These are phyloP conservation scores for Colletotrichum magnum DNA, from an alignment of 2,329 filamentous ascomycete genomes.

Conservation along the genomic window DNA sequence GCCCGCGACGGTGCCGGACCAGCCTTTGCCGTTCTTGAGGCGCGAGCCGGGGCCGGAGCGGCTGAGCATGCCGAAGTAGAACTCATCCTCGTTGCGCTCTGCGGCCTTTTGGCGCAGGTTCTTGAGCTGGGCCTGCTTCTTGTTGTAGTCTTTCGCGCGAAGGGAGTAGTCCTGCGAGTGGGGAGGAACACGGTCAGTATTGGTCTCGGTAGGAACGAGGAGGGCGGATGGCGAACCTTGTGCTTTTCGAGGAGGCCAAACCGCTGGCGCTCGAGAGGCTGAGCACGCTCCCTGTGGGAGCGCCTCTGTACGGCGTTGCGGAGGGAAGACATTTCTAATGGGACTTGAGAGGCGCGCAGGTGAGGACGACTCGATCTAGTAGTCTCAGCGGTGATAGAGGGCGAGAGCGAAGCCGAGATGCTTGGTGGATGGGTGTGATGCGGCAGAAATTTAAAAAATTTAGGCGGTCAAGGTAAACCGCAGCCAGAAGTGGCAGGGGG, in stretches of 20 bases:
- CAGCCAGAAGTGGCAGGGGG: too few species aligned
- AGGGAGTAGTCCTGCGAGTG: conserved; percentile 71
- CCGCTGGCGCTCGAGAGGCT: conserved; percentile 85
- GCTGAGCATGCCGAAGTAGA: conserved; percentile 79
- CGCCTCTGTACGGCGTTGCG: conserved; percentile 81
- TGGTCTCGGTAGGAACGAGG: neutral
- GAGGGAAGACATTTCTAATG: conserved; percentile 64
- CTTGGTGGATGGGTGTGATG: conserved; percentile 34
- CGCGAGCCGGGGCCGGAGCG: conserved; percentile 68
- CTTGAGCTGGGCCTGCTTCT: conserved; percentile 74
- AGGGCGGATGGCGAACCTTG: conserved; percentile 70
- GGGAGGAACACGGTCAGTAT: conserved; percentile 13
- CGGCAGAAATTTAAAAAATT: conserved; percentile 43
- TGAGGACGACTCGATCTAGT: neutral
- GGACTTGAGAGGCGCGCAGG: neutral
- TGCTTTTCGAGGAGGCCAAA: conserved; percentile 96
- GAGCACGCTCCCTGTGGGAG: conserved; percentile 90
- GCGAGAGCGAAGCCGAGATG: conserved; percentile 15
- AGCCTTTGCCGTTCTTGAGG: conserved; percentile 64
- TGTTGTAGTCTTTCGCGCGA: conserved; percentile 75
- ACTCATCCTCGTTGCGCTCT: conserved; percentile 80
- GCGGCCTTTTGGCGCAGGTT: conserved; percentile 72
- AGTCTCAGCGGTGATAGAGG: neutral
- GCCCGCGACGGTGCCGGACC: conserved; percentile 69
- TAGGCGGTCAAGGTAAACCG: conserved; percentile 34